Conservation (phyloP, 306 rosid genomes). For the Vigna unguiculata region DNA sequence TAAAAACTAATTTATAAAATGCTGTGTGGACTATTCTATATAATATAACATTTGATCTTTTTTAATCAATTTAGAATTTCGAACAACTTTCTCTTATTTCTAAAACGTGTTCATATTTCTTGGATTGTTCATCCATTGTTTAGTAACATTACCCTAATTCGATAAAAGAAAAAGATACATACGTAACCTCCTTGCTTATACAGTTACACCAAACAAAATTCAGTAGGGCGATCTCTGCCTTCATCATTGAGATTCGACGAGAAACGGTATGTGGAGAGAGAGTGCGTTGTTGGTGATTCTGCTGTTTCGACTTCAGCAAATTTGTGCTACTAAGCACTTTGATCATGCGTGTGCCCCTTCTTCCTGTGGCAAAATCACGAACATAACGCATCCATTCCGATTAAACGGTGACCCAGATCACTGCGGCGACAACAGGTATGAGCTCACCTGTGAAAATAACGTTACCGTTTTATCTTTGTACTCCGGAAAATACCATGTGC, state of each 20-base stretch:
- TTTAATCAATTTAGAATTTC: too few species aligned
- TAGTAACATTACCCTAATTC: not conserved
- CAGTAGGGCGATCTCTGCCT: not conserved
- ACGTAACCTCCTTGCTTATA: not conserved
- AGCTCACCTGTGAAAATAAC: not conserved
- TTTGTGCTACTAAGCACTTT: not conserved
- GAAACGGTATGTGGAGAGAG: not conserved
- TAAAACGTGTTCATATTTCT: too few species aligned
- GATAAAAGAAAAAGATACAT: not conserved
- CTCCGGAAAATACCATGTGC: not conserved
- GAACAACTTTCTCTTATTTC: too few species aligned
- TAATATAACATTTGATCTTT: too few species aligned
- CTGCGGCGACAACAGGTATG: not conserved
- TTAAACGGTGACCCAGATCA: not conserved
- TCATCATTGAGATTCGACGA: not conserved
- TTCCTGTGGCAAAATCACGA: not conserved
- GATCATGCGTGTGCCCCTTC: not conserved
- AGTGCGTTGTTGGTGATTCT: not conserved
- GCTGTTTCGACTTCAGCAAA: not conserved
- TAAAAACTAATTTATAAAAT: too few species aligned
- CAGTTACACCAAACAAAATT: not conserved
- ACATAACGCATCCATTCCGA: not conserved
- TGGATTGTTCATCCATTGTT: too few species aligned
- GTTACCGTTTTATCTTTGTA: not conserved
- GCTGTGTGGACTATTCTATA: too few species aligned